phyloP scores from a whole-genome alignment of 1,139 yeast species.

The Pneumocystis wakefieldiae region DNA sequence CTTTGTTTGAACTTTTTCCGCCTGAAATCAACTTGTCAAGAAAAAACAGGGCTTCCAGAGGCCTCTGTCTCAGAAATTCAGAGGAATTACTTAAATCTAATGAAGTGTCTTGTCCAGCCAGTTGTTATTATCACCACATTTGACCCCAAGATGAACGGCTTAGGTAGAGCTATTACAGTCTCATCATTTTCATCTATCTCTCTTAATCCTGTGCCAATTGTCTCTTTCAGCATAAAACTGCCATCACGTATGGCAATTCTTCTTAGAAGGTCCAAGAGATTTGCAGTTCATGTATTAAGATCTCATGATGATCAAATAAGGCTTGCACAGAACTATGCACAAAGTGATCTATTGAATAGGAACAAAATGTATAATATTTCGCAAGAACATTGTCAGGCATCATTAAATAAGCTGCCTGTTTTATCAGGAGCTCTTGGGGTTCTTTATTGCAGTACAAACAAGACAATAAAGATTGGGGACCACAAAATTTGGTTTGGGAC shows the following conservation, averaged over 20 bases:
- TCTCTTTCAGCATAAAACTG: not conserved
- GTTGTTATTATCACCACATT: not conserved
- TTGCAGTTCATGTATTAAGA: not conserved
- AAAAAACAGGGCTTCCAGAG: not conserved
- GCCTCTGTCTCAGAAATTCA: not conserved
- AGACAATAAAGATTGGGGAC: not conserved
- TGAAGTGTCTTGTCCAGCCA: not conserved
- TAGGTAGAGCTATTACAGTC: not conserved
- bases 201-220: not conserved
- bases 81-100: not conserved
- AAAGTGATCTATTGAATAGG: not conserved
- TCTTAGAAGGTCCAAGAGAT: not conserved
- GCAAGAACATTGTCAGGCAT: not conserved
- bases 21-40: not conserved
- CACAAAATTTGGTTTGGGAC: not conserved
- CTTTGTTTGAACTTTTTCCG: not conserved
- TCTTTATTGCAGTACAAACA: not conserved
- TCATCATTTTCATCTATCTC: slow-evolving; percentile 1
- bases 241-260: not conserved
- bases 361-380: not conserved
- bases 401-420: not conserved
- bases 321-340: slow-evolving; percentile 1
- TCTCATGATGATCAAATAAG: not conserved
- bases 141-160: not conserved
- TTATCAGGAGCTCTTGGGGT: not conserved